Evolutionary conservation across 345 rosid genomes (phyloP).

Genomic region (Heritiera littoralis): DNA sequence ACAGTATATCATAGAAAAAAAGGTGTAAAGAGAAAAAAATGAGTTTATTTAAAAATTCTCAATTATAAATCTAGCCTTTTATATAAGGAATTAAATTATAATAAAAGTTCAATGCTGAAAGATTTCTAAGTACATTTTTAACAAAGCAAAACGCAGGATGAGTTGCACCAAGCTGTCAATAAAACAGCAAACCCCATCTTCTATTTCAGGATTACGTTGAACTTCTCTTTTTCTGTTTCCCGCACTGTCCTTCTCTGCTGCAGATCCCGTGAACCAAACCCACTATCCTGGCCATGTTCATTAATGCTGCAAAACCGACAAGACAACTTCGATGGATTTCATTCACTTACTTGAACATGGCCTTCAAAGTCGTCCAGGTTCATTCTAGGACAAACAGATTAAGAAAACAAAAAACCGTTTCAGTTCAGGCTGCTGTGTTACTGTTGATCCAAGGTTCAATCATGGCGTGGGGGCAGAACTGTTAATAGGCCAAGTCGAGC

Average conservation of each 20-base stretch:
- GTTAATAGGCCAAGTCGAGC: neutral
- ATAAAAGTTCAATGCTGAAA: neutral
- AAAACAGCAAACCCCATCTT: neutral
- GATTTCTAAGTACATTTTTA: no score
- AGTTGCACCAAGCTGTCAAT: neutral
- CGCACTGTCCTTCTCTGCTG: neutral
- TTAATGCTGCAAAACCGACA: slow-evolving; percentile 4
- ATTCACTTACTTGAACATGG: neutral
- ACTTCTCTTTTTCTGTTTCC: neutral
- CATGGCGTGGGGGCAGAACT: neutral
- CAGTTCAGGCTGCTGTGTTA: neutral
- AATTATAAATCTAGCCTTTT: no score
- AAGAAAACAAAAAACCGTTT: neutral
- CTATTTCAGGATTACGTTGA: neutral
- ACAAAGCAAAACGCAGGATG: neutral
- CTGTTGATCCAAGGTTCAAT: neutral
- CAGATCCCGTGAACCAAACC: slow-evolving; percentile 20
- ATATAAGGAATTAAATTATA: neutral
- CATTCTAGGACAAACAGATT: neutral
- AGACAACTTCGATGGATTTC: neutral
- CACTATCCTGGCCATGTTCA: slow-evolving; percentile 27
- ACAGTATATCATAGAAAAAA: no score
- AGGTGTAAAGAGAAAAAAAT: no score
- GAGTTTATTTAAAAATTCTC: no score
- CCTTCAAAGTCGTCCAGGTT: slow-evolving; percentile 7